phyloP scores from a whole-genome alignment of 257 asterid species.

The Nicotiana obtusifolia region DNA sequence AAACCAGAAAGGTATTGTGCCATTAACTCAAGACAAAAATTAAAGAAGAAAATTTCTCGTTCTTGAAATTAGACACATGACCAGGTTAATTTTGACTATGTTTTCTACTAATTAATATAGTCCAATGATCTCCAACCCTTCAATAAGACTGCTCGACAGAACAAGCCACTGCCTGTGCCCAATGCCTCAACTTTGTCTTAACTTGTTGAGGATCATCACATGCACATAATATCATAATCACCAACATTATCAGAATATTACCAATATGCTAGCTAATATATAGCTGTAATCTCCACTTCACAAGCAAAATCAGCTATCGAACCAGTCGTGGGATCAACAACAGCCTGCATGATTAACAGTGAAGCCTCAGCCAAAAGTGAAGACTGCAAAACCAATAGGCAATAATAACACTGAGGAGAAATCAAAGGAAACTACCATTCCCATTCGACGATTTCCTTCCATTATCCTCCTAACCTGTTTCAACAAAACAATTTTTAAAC shows the following conservation, averaged over 20 bases:
- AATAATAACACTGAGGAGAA: background rate
- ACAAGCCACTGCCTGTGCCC: slow-evolving; percentile 80
- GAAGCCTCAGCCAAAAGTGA: slow-evolving; percentile 15
- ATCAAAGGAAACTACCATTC: slow-evolving; percentile 58
- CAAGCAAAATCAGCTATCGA: slow-evolving; percentile 82
- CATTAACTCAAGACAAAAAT: background rate
- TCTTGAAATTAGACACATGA: background rate
- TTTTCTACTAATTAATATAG: background rate
- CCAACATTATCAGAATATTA: background rate
- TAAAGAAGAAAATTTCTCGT: background rate
- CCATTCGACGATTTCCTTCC: slow-evolving; percentile 99
- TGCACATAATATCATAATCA: slow-evolving; percentile 3
- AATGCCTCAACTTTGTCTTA: slow-evolving; percentile 63
- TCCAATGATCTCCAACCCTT: background rate
- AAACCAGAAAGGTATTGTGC: background rate
- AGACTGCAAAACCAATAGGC: slow-evolving; percentile 13
- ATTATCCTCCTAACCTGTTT: slow-evolving; percentile 90
- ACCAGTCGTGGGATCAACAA: slow-evolving; percentile 64
- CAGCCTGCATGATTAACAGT: slow-evolving; percentile 54
- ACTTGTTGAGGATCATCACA: slow-evolving; percentile 62
- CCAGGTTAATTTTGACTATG: background rate
- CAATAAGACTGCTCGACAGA: slow-evolving; percentile 54
- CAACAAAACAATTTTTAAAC: slow-evolving; percentile 7
- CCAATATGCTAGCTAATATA: too few species aligned
- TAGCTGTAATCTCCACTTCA: slow-evolving; percentile 59